Base-by-base conservation (phyloP, 176 grass and related monocot species). In the Aechmea fasciata region DNA sequence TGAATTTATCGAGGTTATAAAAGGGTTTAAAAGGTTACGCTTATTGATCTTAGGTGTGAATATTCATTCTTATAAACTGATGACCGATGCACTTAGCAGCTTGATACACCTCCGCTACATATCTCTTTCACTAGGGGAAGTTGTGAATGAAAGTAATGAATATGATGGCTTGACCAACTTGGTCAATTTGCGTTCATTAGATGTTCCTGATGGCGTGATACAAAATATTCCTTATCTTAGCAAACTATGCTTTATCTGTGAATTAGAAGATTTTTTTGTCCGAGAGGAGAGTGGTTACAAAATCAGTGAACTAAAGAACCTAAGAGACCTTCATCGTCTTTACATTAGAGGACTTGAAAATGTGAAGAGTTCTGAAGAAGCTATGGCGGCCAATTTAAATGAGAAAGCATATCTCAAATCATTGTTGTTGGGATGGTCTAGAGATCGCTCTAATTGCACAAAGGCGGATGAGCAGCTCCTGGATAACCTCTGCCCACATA, bases 261-360 rank as follows among this genome's bases (percentile, higher is more conserved):
- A 79, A 26, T 52, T 72, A 11, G 48, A 79, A 28, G 12, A 17
- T 2, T 57, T 57, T 18, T 52, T 55, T 51, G 55, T 70, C 4
- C 19, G 10, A 13, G 68, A 63, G 23, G 25, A 41, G 14, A 63
- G 63, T 54, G 77, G 20, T 9, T 67, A 66, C 48, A 49, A 19
- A 24, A 79, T 79, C 9, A 9, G 13, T 59, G 61, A 67, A 3
- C 11, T 79, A 57, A 47, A 70, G 33, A 47, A 11, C 25, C 52
- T 79, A 9, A 67, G 10, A 15, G 61, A 79, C 50, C 77, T 73
- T 13, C 29, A 26, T 3, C 57, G 50, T 25, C 62, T 79, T 1
- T 65, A 51, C 19, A 72, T 79, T 53, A 63, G 17, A 52, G 13
- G 19, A 24, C 13, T 79, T 79, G 57, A 22, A 55, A 71, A 79